phyloP scores from a whole-genome alignment of 164 flowering plant species.

The Vitis amurensis region DNA sequence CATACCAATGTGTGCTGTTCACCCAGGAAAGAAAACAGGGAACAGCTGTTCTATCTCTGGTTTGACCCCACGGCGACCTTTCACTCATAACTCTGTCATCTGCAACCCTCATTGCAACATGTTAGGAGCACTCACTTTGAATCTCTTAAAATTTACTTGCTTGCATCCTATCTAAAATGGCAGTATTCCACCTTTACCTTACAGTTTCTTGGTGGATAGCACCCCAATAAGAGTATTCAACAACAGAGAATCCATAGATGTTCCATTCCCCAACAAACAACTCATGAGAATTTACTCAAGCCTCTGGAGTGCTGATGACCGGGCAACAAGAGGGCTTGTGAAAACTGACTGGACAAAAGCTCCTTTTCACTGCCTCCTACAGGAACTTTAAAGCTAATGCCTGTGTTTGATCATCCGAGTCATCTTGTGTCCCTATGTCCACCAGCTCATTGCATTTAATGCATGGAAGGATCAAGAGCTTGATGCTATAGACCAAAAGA shows the following conservation, averaged over 20 bases:
- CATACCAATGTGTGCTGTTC: conserved; percentile 28
- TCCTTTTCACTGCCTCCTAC: conserved; percentile 41
- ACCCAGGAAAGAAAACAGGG: conserved; percentile 36
- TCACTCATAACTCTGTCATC: conserved; percentile 33
- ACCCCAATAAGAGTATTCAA: conserved; percentile 40
- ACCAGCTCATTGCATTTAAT: background rate
- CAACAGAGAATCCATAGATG: conserved; percentile 29
- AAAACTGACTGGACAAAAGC: conserved; percentile 39
- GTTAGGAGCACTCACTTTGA: conserved; percentile 1
- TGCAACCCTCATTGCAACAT: conserved; percentile 28
- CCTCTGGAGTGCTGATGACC: conserved; percentile 32
- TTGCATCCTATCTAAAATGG: too few species aligned
- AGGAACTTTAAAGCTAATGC: conserved; percentile 33
- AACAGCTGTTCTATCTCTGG: conserved; percentile 37
- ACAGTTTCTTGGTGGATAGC: conserved; percentile 22
- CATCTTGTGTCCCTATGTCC: conserved; percentile 7
- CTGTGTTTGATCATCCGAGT: conserved; percentile 17
- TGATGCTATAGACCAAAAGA: conserved; percentile 20
- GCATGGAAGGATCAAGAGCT: conserved; percentile 28
- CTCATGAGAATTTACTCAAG: conserved; percentile 47
- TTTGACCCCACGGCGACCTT: conserved; percentile 36
- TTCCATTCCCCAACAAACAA: conserved; percentile 39
- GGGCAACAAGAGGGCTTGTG: conserved; percentile 36
- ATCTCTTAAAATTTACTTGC: background rate
- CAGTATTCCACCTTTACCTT: too few species aligned